phyloP scores from a whole-genome alignment of 805 yeast species.

The Saturnispora besseyi region DNA sequence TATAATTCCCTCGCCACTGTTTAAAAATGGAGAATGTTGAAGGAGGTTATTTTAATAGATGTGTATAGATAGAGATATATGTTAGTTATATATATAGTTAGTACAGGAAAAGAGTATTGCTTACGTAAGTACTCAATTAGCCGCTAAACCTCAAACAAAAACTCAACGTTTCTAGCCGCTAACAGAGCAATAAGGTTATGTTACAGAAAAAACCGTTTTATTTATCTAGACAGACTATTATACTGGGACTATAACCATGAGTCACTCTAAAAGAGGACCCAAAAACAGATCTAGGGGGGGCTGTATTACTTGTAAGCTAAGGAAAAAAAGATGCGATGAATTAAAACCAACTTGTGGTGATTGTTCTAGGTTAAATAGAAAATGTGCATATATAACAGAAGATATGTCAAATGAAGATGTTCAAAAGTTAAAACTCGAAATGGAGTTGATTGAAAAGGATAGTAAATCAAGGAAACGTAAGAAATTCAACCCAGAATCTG shows the following conservation, averaged over 20 bases:
- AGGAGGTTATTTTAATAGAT: too few relatives aligned
- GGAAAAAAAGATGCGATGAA: slow-evolving; percentile 55
- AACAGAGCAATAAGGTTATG: too few relatives aligned
- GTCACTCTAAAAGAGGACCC: not conserved
- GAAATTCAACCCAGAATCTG: not conserved
- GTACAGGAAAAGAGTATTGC: too few relatives aligned
- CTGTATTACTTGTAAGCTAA: slow-evolving; percentile 57
- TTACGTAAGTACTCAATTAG: too few relatives aligned
- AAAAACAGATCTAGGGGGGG: slow-evolving; percentile 44
- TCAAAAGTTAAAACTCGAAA: slow-evolving; percentile 28
- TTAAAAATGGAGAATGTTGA: not conserved
- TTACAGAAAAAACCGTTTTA: too few relatives aligned
- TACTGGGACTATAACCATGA: not conserved
- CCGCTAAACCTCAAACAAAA: too few relatives aligned
- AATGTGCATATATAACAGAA: slow-evolving; percentile 40
- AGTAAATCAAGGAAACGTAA: slow-evolving; percentile 35
- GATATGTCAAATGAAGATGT: slow-evolving; percentile 36
- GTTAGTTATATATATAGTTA: too few relatives aligned
- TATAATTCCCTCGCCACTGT: slow-evolving; percentile 28
- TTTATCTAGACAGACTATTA: too few relatives aligned
- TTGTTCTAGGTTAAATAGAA: slow-evolving; percentile 36
- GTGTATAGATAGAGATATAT: too few relatives aligned
- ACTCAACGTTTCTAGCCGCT: too few relatives aligned
- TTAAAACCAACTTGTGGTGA: slow-evolving; percentile 41
- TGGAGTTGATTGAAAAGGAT: slow-evolving; percentile 32